These are phyloP conservation scores for Puccinia horiana DNA, from an alignment of 1,284 basidiomycete genomes.

Conservation along the genomic window DNA sequence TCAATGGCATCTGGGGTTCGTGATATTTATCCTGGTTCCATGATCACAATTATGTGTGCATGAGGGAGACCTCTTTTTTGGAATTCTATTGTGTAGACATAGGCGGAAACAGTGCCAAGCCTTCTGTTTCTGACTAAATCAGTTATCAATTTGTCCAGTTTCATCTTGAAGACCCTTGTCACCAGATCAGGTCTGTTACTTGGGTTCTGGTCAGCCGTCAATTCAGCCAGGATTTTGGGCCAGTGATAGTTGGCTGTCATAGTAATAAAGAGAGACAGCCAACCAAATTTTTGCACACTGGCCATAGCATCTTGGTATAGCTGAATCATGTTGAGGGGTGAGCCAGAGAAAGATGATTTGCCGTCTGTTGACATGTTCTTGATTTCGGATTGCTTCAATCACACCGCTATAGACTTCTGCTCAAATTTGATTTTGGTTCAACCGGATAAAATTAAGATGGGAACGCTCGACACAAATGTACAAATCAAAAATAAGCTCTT, in stretches of 20 bases:
- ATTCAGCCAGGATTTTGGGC: constrained; percentile 57
- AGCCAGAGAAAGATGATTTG: constrained; percentile 59
- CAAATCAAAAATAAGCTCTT: constrained; percentile 60
- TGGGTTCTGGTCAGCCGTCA: neutral
- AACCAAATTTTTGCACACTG: constrained; percentile 56
- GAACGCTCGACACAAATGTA: constrained; percentile 53
- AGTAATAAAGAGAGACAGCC: constrained; percentile 60
- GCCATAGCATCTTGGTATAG: constrained; percentile 60
- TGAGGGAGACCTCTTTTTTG: constrained; percentile 65
- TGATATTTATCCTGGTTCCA: constrained; percentile 56
- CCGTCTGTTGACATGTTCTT: constrained; percentile 57
- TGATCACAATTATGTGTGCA: constrained; percentile 62
- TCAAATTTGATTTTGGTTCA: neutral
- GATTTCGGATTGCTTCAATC: neutral
- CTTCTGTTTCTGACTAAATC: neutral
- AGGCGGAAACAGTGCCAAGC: neutral
- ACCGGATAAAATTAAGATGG: neutral
- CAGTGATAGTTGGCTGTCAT: too few species aligned
- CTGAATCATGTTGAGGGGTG: constrained; percentile 57
- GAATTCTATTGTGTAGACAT: constrained; percentile 55
- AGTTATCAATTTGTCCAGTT: neutral
- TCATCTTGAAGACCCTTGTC: neutral
- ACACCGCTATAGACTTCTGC: neutral
- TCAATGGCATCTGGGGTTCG: constrained; percentile 60
- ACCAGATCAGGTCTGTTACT: neutral